phyloP scores from a whole-genome alignment of 2,329 filamentous ascomycete genomes.

The Colletotrichum karsti region DNA sequence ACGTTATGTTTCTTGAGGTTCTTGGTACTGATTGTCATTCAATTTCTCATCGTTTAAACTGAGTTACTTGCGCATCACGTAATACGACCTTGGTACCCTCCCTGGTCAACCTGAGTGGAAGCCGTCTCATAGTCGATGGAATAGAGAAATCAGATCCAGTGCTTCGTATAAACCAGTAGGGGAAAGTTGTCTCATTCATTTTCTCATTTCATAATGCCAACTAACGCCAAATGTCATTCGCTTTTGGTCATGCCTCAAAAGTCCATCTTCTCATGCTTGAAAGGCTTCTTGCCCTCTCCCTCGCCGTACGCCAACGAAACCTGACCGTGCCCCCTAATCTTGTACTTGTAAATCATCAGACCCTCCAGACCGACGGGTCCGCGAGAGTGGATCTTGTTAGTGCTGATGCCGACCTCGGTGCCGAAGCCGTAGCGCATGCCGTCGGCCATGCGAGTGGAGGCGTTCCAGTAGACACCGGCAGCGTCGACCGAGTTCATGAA shows the following conservation, averaged over 20 bases:
- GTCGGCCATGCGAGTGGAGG: slow-evolving; percentile 92
- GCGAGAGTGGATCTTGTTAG: slow-evolving; percentile 96
- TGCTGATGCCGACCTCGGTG: slow-evolving; percentile 97
- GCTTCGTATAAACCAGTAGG: no score
- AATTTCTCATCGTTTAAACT: no score
- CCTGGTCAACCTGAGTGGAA: no score
- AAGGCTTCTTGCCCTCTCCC: slow-evolving; percentile 65
- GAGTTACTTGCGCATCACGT: no score
- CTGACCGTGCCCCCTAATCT: slow-evolving; percentile 85
- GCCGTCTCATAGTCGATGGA: no score
- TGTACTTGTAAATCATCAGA: slow-evolving; percentile 97
- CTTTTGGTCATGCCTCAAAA: slow-evolving; percentile 37
- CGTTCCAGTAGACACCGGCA: slow-evolving; percentile 96
- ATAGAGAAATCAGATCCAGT: no score
- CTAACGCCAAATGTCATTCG: slow-evolving; percentile 12
- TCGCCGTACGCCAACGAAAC: slow-evolving; percentile 79
- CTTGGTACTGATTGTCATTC: no score
- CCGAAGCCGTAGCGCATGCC: slow-evolving; percentile 98
- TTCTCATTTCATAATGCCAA: neutral
- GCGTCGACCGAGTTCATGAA: slow-evolving; percentile 91
- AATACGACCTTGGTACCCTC: no score
- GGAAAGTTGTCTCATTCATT: neutral
- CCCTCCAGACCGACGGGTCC: slow-evolving; percentile 95
- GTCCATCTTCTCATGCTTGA: slow-evolving; percentile 65
- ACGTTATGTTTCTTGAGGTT: no score